phyloP scores from a whole-genome alignment of 2,329 filamentous ascomycete species.

The Helotiales sp. region DNA sequence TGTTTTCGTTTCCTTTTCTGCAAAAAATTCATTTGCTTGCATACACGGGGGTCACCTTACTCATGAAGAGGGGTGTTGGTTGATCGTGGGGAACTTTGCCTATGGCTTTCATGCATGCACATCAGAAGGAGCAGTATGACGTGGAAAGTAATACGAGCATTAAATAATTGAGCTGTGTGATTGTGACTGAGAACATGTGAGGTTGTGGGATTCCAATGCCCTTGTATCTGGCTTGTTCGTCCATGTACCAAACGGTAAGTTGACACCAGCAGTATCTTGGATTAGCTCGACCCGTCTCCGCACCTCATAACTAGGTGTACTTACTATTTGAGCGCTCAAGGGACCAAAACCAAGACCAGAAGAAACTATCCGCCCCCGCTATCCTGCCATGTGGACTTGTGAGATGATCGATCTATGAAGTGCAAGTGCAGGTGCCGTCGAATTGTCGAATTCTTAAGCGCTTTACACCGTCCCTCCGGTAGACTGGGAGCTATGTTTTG shows the following conservation, averaged over 20 bases:
- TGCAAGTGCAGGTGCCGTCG: too few relatives aligned
- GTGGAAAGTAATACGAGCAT: constrained; percentile 13
- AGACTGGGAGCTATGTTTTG: too few relatives aligned
- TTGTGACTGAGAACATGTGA: not conserved
- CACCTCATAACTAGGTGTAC: not conserved
- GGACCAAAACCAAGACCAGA: not conserved
- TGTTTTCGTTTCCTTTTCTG: constrained; percentile 18
- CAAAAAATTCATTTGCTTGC: constrained; percentile 33
- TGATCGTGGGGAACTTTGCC: constrained; percentile 1
- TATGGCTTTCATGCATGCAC: not conserved
- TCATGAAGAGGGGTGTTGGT: constrained; percentile 17
- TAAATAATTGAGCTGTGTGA: not conserved
- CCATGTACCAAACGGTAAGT: too few relatives aligned
- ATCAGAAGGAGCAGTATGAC: not conserved
- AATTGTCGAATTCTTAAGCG: too few relatives aligned
- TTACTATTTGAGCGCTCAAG: too few relatives aligned
- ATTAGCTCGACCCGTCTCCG: not conserved
- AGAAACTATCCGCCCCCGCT: not conserved
- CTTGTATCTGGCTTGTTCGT: too few relatives aligned
- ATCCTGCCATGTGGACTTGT: too few relatives aligned
- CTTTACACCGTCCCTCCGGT: too few relatives aligned
- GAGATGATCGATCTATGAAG: too few relatives aligned
- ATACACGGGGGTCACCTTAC: constrained; percentile 35
- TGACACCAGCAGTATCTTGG: not conserved
- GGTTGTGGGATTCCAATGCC: not conserved